Evolutionary conservation across 169 alveolate genomes (phyloP), one percentile per base, ranked within the genome.

Genomic region (Cryptosporidium felis): DNA sequence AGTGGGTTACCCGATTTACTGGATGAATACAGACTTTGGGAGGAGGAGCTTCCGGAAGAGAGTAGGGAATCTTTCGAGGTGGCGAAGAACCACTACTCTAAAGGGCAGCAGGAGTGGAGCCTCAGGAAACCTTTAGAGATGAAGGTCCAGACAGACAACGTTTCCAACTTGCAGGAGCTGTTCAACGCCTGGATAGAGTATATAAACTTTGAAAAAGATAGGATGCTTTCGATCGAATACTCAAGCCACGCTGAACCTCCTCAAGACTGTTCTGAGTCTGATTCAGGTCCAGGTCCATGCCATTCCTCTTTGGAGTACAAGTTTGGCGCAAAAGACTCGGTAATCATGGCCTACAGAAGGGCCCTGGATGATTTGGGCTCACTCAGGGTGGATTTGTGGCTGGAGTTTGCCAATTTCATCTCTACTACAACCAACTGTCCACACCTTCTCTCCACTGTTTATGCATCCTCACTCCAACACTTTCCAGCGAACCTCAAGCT

Each of bases 21-120:
- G 6, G 92, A 89, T 66, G 92, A 82, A 18, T 89, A 89, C 46
- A 62, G 92, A 80, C 51, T 74, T 74, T 74, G 85, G 85, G 85
- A 74, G 42, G 85, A 74, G 44, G 85, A 74, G 6, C 59, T 74
- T n/a, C 66, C 58, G 9, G 85, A 34, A 5, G 56, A 56, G 4
- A 53, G 44, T 23, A 53, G 30, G 36, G 85, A 53, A 2, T 56
- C 85, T 51, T 49, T 74, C 12, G 36, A 49, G 34, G 23, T 74
- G 34, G 65, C 85, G 14, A 58, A 36, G 34, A 60, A 74, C 14
- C 59, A 74, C n/a, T 56, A 51, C 28, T 23, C 34, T 2, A 74
- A 38, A 61, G 85, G 85, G 10, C 85, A 74, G 21, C 53, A 49
- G 16, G 85, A 74, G 41, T 74, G 85, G 85, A 74, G 46, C 26